These are phyloP conservation scores for Cordyceps militaris DNA, from an alignment of 2,329 filamentous ascomycete genomes.

Conservation along the genomic window DNA sequence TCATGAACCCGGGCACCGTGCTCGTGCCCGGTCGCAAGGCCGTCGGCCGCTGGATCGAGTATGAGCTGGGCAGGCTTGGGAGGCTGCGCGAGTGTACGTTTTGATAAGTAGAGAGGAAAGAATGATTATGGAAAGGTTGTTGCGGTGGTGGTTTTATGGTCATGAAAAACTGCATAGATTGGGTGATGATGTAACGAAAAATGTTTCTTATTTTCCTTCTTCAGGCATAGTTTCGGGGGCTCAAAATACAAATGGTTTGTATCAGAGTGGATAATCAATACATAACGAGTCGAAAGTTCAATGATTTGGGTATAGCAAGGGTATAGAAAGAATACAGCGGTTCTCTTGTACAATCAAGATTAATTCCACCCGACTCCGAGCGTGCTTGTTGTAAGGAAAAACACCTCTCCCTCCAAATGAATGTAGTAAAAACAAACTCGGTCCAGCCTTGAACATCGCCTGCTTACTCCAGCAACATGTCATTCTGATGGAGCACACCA, in stretches of 20 bases:
- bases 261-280: background rate
- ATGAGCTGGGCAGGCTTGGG: constrained; percentile 60
- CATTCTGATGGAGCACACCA: constrained; percentile 55
- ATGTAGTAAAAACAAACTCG: no score
- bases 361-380: no score
- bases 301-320: background rate
- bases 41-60: constrained; percentile 80
- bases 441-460: no score
- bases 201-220: background rate
- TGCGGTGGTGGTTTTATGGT: no score
- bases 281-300: no score
- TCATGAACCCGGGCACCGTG: constrained; percentile 83
- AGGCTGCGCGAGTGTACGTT: constrained; percentile 56
- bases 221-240: background rate
- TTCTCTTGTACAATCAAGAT: no score
- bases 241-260: background rate
- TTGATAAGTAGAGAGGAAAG: no score
- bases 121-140: no score
- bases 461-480: constrained; percentile 45
- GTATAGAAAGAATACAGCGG: background rate
- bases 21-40: constrained; percentile 62
- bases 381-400: no score
- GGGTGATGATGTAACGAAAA: background rate
- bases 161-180: background rate
- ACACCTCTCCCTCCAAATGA: no score